phyloP scores from a whole-genome alignment of 176 grass and related monocot species.

The Triticum urartu region DNA sequence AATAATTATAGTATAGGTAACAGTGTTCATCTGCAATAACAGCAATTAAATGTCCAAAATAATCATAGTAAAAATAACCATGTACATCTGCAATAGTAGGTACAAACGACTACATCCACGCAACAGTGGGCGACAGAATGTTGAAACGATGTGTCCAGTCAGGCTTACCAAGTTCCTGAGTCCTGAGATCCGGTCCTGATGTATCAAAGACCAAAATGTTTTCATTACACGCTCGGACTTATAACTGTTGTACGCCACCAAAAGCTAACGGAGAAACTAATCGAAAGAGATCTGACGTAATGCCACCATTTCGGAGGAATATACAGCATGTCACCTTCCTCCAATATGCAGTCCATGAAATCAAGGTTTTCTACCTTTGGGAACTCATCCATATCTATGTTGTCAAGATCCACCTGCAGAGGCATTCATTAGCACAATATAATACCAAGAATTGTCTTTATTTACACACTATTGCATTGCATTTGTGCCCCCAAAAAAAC shows the following conservation, averaged over 20 bases:
- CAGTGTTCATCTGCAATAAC: slow-evolving; percentile 11
- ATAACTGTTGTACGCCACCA: slow-evolving; percentile 62
- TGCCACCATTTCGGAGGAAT: slow-evolving; percentile 98
- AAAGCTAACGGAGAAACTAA: slow-evolving; percentile 88
- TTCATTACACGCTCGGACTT: slow-evolving; percentile 5
- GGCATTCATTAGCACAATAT: slow-evolving; percentile 22
- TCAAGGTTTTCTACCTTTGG: slow-evolving; percentile 57
- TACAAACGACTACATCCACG: slow-evolving; percentile 8
- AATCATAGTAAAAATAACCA: slow-evolving; percentile 1
- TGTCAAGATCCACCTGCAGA: slow-evolving; percentile 83
- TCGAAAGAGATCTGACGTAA: slow-evolving; percentile 87
- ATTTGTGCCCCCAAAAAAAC: not conserved
- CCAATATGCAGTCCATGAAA: slow-evolving; percentile 84
- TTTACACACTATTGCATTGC: not conserved
- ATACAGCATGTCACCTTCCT: slow-evolving; percentile 92
- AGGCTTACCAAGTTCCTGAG: slow-evolving; percentile 21
- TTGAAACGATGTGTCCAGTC: not conserved
- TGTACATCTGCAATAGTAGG: slow-evolving; percentile 6
- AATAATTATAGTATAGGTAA: slow-evolving; percentile 1
- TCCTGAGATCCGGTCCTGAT: slow-evolving; percentile 12
- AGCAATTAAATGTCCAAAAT: slow-evolving; percentile 13
- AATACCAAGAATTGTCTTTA: not conserved
- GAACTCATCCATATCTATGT: slow-evolving; percentile 61
- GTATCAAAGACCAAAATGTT: slow-evolving; percentile 8
- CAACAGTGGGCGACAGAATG: not conserved